Conservation (phyloP, 1,284 basidiomycete species). For the Exobasidium cylindrosporum region DNA sequence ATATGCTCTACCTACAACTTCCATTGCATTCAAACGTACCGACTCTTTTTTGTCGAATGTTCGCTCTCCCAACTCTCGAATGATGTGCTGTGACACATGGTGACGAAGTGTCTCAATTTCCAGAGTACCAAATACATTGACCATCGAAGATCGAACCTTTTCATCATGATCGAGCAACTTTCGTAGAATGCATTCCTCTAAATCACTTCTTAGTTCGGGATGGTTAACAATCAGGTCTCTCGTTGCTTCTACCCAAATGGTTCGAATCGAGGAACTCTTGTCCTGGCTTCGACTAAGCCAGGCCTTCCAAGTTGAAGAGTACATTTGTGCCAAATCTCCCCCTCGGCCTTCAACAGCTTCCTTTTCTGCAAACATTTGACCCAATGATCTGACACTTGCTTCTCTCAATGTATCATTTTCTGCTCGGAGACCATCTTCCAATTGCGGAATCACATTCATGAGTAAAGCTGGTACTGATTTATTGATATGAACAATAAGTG, state of each 20-base stretch:
- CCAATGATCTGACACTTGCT: conserved; percentile 78
- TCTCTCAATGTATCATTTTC: conserved; percentile 71
- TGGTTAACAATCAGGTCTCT: conserved; percentile 65
- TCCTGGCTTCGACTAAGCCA: conserved; percentile 83
- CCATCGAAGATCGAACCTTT: conserved; percentile 78
- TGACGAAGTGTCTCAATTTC: conserved; percentile 80
- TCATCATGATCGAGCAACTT: conserved; percentile 75
- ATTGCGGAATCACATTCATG: conserved; percentile 83
- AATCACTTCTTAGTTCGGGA: conserved; percentile 66
- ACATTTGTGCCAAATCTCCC: conserved; percentile 66
- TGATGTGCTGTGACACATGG: conserved; percentile 67
- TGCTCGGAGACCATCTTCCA: conserved; percentile 83
- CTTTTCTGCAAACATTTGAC: conserved; percentile 73
- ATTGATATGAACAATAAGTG: conserved; percentile 80
- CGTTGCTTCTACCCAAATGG: conserved; percentile 74
- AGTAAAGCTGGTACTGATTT: conserved; percentile 76
- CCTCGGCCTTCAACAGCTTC: conserved; percentile 22
- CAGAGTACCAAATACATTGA: conserved; percentile 74
- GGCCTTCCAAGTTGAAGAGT: conserved; percentile 77
- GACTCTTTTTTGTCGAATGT: conserved; percentile 78
- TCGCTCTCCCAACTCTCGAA: conserved; percentile 69
- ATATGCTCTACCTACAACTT: conserved; percentile 74
- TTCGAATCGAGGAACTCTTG: conserved; percentile 68
- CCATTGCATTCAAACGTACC: conserved; percentile 81
- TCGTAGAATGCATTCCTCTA: conserved; percentile 23